Base-by-base conservation (phyloP, 2,329 filamentous ascomycete species). In the Epichloe amarillans region DNA sequence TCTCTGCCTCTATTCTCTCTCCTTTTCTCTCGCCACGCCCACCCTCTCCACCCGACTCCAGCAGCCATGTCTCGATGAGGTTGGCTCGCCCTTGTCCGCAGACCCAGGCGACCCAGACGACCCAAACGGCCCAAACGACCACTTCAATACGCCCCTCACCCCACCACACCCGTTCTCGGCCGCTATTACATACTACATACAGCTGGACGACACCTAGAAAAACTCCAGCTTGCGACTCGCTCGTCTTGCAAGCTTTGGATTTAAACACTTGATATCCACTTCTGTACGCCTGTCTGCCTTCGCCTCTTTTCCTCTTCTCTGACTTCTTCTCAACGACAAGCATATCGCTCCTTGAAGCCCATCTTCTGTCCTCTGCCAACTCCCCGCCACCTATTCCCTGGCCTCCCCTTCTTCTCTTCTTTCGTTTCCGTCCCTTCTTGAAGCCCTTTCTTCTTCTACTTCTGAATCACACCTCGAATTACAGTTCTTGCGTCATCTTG, bases 21-120 rank as follows among this genome's bases (percentile, higher is more conserved):
- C 21, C 5, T 10, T 21, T 26, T 38, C 12, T 35, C 15, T 14
- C 46, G 46, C 38, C 47, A 41, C 38, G 26, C 47, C 50, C 50
- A 51, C 51, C 47, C 51, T 51, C 53, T 53, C 26, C 35, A 35
- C 41, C 49, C 46, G 19, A 57, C 61, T 63, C 62, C 63, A 64
- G 36, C 46, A 64, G 36, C 46, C 61, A 66, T 68, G 64, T 62
- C 66, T 68, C 68, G 68, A 73, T 72, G 69, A 71, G 67, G 68
- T 64, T 68, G 66, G 63, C 62, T 65, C 62, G 64, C 61, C 45
- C 60, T 65, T 62, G 64, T 65, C 64, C 66, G 62, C 61, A 66
- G 66, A 68, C 6, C 36, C 46, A 39, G n/a, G 33, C 23, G 15
- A 33, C 15, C 26, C 42, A 35, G 35, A 35, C 36, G 12, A n/a